A percentile compares a stretch with the other conserved stretches of the same genome.
Evolutionary conservation across 345 rosid genomes (phyloP).

Genomic region (Eucalyptus cloeziana): DNA sequence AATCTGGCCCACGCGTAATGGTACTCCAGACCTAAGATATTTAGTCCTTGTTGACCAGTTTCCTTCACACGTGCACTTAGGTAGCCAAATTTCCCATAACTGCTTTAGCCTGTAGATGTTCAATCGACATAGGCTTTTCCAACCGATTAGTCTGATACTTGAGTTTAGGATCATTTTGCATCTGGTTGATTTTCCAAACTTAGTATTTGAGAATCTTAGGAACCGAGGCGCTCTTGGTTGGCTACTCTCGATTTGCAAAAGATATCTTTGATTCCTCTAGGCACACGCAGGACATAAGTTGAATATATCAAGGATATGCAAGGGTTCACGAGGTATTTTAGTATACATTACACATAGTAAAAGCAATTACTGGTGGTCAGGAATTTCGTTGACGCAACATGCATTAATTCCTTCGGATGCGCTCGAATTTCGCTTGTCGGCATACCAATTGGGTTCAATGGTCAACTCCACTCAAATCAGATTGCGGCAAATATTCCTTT

Average conservation of each 20-base stretch:
- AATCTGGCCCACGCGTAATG: neutral
- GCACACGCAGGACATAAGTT: neutral
- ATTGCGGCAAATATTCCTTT: neutral
- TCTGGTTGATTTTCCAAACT: neutral
- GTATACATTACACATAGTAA: neutral
- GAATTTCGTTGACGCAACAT: neutral
- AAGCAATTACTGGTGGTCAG: neutral
- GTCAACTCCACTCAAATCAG: neutral
- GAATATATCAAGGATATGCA: neutral
- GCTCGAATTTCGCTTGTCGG: neutral
- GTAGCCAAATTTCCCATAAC: neutral
- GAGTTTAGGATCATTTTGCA: neutral
- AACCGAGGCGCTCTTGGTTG: neutral
- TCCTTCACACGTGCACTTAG: neutral
- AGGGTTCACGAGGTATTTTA: neutral
- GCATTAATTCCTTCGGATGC: neutral
- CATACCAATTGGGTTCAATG: neutral
- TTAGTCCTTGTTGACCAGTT: neutral
- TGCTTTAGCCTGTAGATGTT: too few relatives aligned
- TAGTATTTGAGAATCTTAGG: neutral
- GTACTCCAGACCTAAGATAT: neutral
- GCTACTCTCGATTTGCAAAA: neutral
- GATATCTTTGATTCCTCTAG: neutral
- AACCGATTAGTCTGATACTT: neutral
- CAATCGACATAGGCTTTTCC: neutral